Evolutionary conservation across 345 rosid species (phyloP).

Genomic region (Heritiera littoralis): DNA sequence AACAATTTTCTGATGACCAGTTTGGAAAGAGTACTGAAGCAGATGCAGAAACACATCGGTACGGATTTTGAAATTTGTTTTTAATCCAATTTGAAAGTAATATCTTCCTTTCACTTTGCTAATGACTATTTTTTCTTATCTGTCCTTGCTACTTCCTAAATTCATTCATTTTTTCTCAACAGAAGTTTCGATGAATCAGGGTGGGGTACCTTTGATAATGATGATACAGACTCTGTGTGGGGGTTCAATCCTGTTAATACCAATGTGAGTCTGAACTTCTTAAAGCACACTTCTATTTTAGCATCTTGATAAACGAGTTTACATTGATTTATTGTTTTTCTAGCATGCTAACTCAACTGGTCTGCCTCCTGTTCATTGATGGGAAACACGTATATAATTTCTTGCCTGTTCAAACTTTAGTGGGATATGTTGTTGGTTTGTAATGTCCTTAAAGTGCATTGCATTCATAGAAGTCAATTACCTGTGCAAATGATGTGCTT

Average conservation of each 20-base stretch:
- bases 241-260: slow-evolving; percentile 66
- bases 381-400: neutral
- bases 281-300: neutral
- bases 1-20: slow-evolving; percentile 53
- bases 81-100: neutral
- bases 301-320: neutral
- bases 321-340: neutral
- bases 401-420: neutral
- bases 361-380: neutral
- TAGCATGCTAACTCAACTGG: neutral
- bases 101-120: neutral
- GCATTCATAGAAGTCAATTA: neutral
- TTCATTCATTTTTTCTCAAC: slow-evolving; percentile 6
- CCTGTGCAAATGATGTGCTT: neutral
- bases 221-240: slow-evolving; percentile 91
- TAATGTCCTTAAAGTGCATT: neutral
- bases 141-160: slow-evolving; percentile 4
- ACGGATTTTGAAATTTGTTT: neutral
- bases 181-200: slow-evolving; percentile 83
- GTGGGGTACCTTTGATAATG: slow-evolving; percentile 91
- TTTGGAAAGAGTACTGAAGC: slow-evolving; percentile 64
- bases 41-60: slow-evolving; percentile 62
- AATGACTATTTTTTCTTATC: neutral
- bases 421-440: neutral
- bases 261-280: slow-evolving; percentile 54